phyloP scores from a whole-genome alignment of 176 grass and related monocot genomes.

The Melocanna baccifera region DNA sequence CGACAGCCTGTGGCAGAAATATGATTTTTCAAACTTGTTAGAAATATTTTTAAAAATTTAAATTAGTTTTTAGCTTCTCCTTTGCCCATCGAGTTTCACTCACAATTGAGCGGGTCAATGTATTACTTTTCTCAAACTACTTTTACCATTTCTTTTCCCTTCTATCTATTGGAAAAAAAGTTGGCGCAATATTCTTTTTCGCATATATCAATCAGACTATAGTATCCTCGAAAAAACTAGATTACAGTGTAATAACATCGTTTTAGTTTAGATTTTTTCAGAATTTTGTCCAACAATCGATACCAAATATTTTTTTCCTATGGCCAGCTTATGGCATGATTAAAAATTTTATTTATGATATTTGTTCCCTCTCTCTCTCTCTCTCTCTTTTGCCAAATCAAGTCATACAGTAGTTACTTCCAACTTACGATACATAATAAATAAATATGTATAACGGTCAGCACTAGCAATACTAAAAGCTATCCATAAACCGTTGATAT shows the following conservation, averaged over 20 bases:
- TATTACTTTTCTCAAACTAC: background rate
- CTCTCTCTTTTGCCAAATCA: background rate
- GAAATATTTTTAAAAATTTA: background rate
- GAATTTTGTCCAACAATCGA: background rate
- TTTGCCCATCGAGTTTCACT: background rate
- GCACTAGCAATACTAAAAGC: slow-evolving; percentile 6
- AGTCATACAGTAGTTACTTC: background rate
- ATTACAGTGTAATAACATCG: background rate
- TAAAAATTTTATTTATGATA: background rate
- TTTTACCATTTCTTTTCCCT: background rate
- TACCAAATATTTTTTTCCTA: too few species aligned
- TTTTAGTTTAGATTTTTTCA: background rate
- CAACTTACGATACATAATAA: background rate
- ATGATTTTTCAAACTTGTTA: too few species aligned
- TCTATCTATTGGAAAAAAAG: background rate
- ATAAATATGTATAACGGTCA: background rate
- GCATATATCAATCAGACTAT: background rate
- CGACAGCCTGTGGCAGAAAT: background rate
- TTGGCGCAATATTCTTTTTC: background rate
- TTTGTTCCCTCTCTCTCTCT: background rate
- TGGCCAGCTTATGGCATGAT: background rate
- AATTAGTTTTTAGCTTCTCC: too few species aligned
- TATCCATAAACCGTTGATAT: slow-evolving; percentile 12
- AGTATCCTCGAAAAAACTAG: background rate
- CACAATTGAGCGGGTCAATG: background rate